Evolutionary conservation across 2,329 filamentous ascomycete genomes (phyloP).

Genomic region (Alternaria dauci): DNA sequence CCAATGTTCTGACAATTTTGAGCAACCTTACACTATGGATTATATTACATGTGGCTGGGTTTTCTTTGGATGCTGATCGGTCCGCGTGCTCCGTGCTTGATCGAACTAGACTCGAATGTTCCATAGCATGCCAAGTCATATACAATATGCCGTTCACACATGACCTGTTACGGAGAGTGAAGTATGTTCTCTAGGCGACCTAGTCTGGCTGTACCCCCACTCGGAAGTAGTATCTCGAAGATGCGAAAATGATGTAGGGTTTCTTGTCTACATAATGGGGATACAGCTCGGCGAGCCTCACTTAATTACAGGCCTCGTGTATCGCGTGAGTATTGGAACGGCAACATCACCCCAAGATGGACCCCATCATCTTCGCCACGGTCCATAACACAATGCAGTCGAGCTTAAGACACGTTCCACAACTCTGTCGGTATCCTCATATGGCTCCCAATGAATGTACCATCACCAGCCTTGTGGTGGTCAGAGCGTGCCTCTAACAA

Average conservation of each 20-base stretch:
- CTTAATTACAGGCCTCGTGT: background rate
- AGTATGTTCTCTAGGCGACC: background rate
- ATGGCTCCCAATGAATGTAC: background rate
- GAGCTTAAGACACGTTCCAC: background rate
- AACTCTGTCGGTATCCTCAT: background rate
- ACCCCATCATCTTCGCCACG: background rate
- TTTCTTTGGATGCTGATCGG: background rate
- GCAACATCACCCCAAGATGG: constrained; percentile 31
- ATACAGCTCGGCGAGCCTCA: background rate
- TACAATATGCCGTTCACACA: background rate
- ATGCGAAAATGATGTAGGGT: background rate
- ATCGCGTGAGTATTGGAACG: background rate
- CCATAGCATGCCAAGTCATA: constrained; percentile 16
- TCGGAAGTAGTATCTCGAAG: background rate
- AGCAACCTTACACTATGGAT: background rate
- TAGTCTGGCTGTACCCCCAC: background rate
- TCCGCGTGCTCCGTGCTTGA: constrained; percentile 11
- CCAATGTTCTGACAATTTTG: background rate
- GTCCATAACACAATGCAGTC: background rate
- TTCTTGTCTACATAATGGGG: background rate
- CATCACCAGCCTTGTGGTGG: background rate
- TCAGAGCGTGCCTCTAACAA: background rate
- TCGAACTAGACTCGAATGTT: background rate
- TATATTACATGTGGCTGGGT: background rate
- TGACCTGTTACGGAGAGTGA: background rate